Base-by-base conservation (phyloP, 2,329 filamentous ascomycete species). In the Claviceps pazoutovae region DNA sequence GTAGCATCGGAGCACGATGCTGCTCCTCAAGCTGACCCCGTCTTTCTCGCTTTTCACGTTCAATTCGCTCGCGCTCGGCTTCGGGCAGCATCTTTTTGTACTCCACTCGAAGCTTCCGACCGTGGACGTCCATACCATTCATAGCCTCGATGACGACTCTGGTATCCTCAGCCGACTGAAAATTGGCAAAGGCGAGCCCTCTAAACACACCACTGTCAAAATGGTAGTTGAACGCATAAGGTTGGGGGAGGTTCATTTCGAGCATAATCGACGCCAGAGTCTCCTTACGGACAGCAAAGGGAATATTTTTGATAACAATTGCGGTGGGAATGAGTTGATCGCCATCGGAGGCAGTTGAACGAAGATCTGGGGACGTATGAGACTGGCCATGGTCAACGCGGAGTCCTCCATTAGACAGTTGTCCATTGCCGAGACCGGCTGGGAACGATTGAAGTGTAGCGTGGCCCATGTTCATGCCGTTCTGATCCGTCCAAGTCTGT, bases 71-170 rank as follows among this genome's bases (percentile, higher is more conserved):
- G 50, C 93, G 81, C 68, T 97, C 93, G 36, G 90, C 88, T 57
- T 94, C 80, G 1, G 93, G 93, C 5, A 98, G 79, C 93, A 98
- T 97, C 73, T 97, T 97, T 76, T 98, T 98, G 73, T 97, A 98
- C 68, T 98, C 93, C 26, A 98, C 93, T 48, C 93, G 80, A 58
- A 98, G 73, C 71, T 97, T 97, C 55, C 93, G 80, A 46, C 93
- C 93, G 64, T 95, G 89, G 8, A 98, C 80, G 63, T 97, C 93
- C 67, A 96, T 86, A 60, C 95, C 89, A 64, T 98, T 98, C 77
- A 98, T 85, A 50, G 84, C 79, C 53, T 95, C 86, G 56, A 98
- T 98, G 48, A 97, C 93, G 48, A 84, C 78, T 13, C 87, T 85
- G 0, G 93, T 98, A 68, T 98, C 93, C 57, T 96, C 87, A 1